Evolutionary conservation across 75 land plant genomes (phyloP).

Genomic region (Pinus albicaulis): DNA sequence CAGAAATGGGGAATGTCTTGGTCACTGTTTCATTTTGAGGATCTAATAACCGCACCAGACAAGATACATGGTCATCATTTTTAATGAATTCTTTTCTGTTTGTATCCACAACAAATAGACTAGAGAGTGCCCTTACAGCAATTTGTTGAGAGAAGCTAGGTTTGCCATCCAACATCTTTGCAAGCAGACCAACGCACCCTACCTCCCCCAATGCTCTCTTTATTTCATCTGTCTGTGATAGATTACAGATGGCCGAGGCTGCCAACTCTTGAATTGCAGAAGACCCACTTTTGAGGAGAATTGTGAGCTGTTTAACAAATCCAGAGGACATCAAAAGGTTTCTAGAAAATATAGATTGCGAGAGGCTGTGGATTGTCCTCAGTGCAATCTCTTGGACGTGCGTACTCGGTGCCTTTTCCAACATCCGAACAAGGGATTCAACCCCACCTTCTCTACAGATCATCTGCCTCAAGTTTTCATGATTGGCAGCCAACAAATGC

Average conservation of each 20-base stretch:
- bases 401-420: too few species aligned
- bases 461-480: too few species aligned
- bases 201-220: constrained; percentile 53
- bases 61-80: constrained; percentile 41
- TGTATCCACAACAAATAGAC: constrained; percentile 37
- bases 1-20: constrained; percentile 43
- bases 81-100: constrained; percentile 44
- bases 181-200: constrained; percentile 17
- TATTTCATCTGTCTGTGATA: constrained; percentile 38
- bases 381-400: too few species aligned
- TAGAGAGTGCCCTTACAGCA: constrained; percentile 24
- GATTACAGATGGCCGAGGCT: constrained; percentile 23
- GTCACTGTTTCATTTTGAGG: constrained; percentile 21
- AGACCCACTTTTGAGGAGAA: too few species aligned
- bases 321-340: constrained; percentile 15
- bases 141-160: too few species aligned
- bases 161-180: too few species aligned
- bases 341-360: too few species aligned
- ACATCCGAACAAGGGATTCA: too few species aligned
- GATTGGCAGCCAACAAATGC: too few species aligned
- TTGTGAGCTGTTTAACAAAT: too few species aligned
- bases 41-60: constrained; percentile 50
- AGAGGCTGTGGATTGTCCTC: too few species aligned
- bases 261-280: constrained; percentile 37
- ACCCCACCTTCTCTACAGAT: too few species aligned